Evolutionary conservation across 2,329 filamentous ascomycete species (phyloP).

Genomic region (Westerdykella sp.): DNA sequence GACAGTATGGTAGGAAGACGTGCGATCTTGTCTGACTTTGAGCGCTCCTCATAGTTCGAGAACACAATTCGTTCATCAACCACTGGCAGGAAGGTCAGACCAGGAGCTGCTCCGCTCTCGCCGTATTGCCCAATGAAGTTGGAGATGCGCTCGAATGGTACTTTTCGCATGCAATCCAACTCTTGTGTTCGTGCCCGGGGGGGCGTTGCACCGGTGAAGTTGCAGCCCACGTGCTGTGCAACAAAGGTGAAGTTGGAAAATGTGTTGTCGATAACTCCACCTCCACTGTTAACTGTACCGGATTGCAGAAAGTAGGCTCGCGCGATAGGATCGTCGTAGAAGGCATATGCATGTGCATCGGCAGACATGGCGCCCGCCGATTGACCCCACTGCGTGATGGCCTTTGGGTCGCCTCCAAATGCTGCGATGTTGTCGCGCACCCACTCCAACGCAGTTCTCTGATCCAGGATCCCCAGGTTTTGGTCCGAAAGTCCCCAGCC

Average conservation of each 20-base stretch:
- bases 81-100: slow-evolving; percentile 27
- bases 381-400: slow-evolving; percentile 39
- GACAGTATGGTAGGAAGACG: slow-evolving; percentile 13
- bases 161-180: slow-evolving; percentile 33
- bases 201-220: neutral
- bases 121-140: slow-evolving; percentile 29
- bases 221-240: slow-evolving; percentile 16
- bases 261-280: slow-evolving; percentile 6
- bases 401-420: slow-evolving; percentile 33
- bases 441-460: slow-evolving; percentile 37
- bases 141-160: slow-evolving; percentile 16
- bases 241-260: slow-evolving; percentile 20
- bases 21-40: slow-evolving; percentile 18
- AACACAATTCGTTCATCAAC: slow-evolving; percentile 28
- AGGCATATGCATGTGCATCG: slow-evolving; percentile 48
- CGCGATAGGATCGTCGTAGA: slow-evolving; percentile 44
- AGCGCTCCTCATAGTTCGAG: slow-evolving; percentile 20
- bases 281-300: slow-evolving; percentile 8
- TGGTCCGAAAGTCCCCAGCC: slow-evolving; percentile 26
- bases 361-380: slow-evolving; percentile 36
- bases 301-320: slow-evolving; percentile 40
- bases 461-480: slow-evolving; percentile 39
- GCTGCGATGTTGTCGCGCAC: slow-evolving; percentile 36
- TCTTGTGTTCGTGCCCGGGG: slow-evolving; percentile 11
- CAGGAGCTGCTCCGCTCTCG: slow-evolving; percentile 19